A percentile compares a stretch with the other conserved stretches of the same genome.
phyloP scores from a whole-genome alignment of 495 filamentous ascomycete species.

The Pyrenopolyporus hunteri region DNA sequence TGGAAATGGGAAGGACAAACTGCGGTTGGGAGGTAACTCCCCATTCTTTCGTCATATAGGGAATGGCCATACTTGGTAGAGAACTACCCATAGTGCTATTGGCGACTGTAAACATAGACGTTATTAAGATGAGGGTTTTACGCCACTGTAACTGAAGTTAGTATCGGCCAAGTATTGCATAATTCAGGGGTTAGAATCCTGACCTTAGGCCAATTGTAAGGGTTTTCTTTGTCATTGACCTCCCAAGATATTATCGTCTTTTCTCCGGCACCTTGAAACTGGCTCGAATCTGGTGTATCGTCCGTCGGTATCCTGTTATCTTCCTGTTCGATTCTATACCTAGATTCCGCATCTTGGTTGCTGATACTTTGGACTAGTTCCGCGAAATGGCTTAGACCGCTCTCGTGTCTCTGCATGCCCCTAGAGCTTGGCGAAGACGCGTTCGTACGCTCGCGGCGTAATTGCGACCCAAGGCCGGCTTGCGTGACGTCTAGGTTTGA shows the following conservation, averaged over 20 bases:
- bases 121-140: constrained; percentile 63
- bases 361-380: constrained; percentile 46
- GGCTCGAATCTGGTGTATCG: constrained; percentile 15
- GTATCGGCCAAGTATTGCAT: neutral
- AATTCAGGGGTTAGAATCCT: neutral
- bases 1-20: constrained; percentile 74
- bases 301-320: constrained; percentile 41
- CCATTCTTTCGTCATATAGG: constrained; percentile 64
- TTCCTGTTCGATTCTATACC: constrained; percentile 46
- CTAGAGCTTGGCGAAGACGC: constrained; percentile 4
- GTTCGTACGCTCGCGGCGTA: constrained; percentile 17
- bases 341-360: constrained; percentile 41
- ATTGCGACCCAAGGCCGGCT: neutral
- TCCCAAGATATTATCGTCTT: constrained; percentile 57
- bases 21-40: constrained; percentile 60
- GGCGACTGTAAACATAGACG: constrained; percentile 67
- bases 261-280: constrained; percentile 28
- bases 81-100: constrained; percentile 78
- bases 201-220: constrained; percentile 61
- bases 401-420: constrained; percentile 11
- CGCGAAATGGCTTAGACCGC: constrained; percentile 23
- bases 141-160: constrained; percentile 46
- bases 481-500: neutral
- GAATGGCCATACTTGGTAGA: constrained; percentile 67
- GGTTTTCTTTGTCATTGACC: constrained; percentile 58